Evolutionary conservation across 176 grass and related monocot species (phyloP).

Genomic region (Aegilops speltoides): DNA sequence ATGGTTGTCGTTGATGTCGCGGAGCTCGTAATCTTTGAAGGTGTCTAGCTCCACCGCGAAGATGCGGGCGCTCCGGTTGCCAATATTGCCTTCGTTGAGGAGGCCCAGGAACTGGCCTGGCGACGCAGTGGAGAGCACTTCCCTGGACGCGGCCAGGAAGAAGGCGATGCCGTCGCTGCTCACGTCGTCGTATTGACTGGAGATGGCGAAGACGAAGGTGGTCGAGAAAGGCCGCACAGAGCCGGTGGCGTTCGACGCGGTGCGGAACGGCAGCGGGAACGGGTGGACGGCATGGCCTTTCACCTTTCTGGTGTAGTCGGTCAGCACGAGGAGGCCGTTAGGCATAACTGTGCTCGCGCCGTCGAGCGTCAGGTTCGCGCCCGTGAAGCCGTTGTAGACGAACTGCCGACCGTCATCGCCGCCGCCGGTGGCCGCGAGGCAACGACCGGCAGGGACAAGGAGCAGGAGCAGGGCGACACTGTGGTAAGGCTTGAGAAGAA

Average conservation of each 20-base stretch:
- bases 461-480: neutral
- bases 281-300: constrained; percentile 42
- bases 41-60: neutral
- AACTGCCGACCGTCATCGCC: neutral
- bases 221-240: neutral
- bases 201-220: constrained; percentile 1
- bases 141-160: neutral
- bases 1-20: constrained; percentile 3
- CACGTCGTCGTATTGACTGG: neutral
- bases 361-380: neutral
- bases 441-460: neutral
- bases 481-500: too few relatives aligned
- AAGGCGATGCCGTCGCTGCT: constrained; percentile 32
- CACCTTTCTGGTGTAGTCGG: neutral
- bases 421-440: neutral
- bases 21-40: constrained; percentile 19
- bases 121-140: neutral
- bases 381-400: too few relatives aligned
- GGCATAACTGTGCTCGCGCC: neutral
- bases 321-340: constrained; percentile 36
- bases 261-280: constrained; percentile 5
- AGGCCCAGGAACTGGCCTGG: neutral
- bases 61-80: constrained; percentile 4
- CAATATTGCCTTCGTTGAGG: neutral
- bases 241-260: neutral